Conservation (phyloP, 2,329 filamentous ascomycete genomes). For the Raffaelea deltoideospora region DNA sequence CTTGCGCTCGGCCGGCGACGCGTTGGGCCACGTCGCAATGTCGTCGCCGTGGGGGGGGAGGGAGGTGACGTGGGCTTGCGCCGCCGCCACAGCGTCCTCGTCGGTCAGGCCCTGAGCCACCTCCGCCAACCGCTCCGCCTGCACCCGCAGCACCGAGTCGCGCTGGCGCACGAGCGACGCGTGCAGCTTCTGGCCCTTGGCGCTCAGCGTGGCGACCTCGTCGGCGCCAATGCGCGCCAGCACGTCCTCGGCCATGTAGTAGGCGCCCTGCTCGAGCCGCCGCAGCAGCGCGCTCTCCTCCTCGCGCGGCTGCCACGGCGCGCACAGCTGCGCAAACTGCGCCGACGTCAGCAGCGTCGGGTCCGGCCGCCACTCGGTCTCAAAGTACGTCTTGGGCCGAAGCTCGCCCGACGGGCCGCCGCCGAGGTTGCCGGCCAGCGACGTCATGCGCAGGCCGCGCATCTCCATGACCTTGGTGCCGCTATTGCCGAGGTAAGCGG, state of each 20-base stretch:
- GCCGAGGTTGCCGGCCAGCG: conserved; percentile 7
- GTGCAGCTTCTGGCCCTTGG: conserved; percentile 8
- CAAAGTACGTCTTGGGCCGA: conserved; percentile 9
- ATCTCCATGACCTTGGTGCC: conserved; percentile 8
- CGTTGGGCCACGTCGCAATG: conserved; percentile 7
- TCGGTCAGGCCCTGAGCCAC: neutral
- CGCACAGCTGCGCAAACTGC: conserved; percentile 7
- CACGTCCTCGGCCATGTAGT: conserved; percentile 9
- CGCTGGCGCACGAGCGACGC: conserved; percentile 4
- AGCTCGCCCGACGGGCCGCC: neutral
- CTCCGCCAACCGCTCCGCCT: neutral
- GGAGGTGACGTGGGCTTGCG: neutral
- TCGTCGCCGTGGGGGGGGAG: no score
- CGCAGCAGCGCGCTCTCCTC: conserved; percentile 5
- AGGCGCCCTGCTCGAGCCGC: conserved; percentile 7
- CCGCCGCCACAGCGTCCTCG: neutral
- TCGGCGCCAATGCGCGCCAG: conserved; percentile 1
- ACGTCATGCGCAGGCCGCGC: conserved; percentile 9
- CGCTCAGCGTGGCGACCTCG: neutral
- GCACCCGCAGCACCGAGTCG: conserved; percentile 4
- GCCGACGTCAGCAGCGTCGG: conserved; percentile 4
- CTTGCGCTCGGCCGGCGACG: conserved; percentile 1
- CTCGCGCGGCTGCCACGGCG: conserved; percentile 4
- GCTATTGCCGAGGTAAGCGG: conserved; percentile 1
- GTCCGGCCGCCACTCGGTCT: conserved; percentile 7